Evolutionary conservation across 2,329 filamentous ascomycete genomes (phyloP).

Genomic region (Pseudophaeomoniella oleicola): DNA sequence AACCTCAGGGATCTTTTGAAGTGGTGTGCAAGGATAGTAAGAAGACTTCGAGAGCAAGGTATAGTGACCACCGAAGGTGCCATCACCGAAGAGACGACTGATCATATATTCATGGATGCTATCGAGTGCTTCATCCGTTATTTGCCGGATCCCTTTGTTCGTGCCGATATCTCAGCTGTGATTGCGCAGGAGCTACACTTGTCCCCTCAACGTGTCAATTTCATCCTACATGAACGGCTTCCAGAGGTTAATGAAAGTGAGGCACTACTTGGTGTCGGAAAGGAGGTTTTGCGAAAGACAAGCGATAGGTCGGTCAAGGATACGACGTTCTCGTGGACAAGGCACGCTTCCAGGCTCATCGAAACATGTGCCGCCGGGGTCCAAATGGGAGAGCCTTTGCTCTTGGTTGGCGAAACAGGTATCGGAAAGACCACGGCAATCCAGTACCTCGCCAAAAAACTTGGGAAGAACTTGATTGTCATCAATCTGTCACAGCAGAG

Average conservation of each 20-base stretch:
- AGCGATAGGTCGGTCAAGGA: slow-evolving; percentile 20
- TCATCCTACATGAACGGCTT: slow-evolving; percentile 60
- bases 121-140: slow-evolving; percentile 84
- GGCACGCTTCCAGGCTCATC: slow-evolving; percentile 67
- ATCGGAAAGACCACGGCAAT: slow-evolving; percentile 96
- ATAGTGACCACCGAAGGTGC: slow-evolving; percentile 54
- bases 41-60: slow-evolving; percentile 46
- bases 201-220: slow-evolving; percentile 64
- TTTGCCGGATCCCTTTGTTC: slow-evolving; percentile 50
- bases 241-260: slow-evolving; percentile 53
- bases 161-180: slow-evolving; percentile 45
- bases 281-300: slow-evolving; percentile 41
- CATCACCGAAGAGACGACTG: slow-evolving; percentile 54
- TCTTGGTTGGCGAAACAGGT: slow-evolving; percentile 96
- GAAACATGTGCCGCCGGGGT: slow-evolving; percentile 80
- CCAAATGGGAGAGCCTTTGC: slow-evolving; percentile 68
- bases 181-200: slow-evolving; percentile 83
- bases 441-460: slow-evolving; percentile 72
- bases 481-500: slow-evolving; percentile 98
- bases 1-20: slow-evolving; percentile 50
- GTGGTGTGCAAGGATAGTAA: slow-evolving; percentile 66
- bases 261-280: slow-evolving; percentile 47
- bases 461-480: slow-evolving; percentile 76
- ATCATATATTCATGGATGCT: slow-evolving; percentile 86
- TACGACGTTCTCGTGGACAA: slow-evolving; percentile 67